Evolutionary conservation across 768 basidiomycete genomes (phyloP), one percentile per base, ranked within the genome.

Genomic region (Lactifluus echinatus): DNA sequence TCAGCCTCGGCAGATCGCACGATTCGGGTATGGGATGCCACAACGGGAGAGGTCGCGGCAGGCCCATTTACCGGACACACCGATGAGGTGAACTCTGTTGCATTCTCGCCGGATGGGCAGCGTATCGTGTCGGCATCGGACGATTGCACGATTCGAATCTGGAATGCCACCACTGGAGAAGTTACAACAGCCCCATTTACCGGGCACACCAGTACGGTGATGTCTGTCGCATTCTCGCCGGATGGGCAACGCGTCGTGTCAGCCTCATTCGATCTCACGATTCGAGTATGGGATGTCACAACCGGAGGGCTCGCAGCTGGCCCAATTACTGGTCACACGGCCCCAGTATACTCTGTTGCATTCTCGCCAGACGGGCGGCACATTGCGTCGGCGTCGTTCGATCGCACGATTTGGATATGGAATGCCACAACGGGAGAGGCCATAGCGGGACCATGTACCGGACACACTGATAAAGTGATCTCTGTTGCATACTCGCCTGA

Each of bases 191-290:
- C 5, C 31, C 31, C 31, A 10, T 31, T 31, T 10, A 31, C 4
- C 31, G 31, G 31, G 10, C 31, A 31, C 31, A 31, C 31, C 31
- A 10, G 10, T 31, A 10, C 10, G 31, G 10, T 31, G 5, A 5
- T 4, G 31, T 31, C 31, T 31, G 31, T 31, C 31, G 31, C 31
- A 33, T 59, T 67, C 63, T 31, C 31, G 10, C 31, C 31, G 10
- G 31, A 10, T 10, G 31, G 31, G 4, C 31, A 31, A 10, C 10
- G 70, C 63, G 50, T 66, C 66, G 60, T 26, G 5, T 42, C 53
- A 29, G 53, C 21, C 15, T 55, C 53, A 10, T 2, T 8, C 0
- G 53, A 55, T 44, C 1, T 11, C 23, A 31, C 43, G 26, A 44
- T 55, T 33, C 28, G 28, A 14, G n/a, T 55, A 17, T 55, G 53